Conservation (phyloP, 176 grass and related monocot genomes). For the Eragrostis curvula region DNA sequence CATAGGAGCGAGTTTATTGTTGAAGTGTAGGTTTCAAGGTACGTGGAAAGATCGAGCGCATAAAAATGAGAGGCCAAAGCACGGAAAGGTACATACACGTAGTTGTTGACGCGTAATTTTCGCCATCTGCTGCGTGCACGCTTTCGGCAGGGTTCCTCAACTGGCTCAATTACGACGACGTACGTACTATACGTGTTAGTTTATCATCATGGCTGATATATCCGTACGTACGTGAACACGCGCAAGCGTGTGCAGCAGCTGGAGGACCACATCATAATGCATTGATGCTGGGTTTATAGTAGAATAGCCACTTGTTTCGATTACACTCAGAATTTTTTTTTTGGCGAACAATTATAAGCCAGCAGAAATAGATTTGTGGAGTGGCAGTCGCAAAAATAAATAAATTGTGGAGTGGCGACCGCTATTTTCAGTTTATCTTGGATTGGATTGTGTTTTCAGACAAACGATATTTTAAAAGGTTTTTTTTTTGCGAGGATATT, state of each 20-base stretch:
- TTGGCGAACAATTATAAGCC: no score
- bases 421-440: no score
- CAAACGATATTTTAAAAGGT: no score
- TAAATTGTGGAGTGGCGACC: no score
- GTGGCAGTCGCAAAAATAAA: no score
- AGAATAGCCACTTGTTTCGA: not conserved
- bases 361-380: no score
- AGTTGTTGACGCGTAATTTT: conserved; percentile 32
- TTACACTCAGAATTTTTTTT: no score
- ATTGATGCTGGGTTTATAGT: not conserved
- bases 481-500: no score
- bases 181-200: not conserved
- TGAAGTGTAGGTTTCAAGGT: conserved; percentile 14
- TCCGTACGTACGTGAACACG: not conserved
- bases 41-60: not conserved
- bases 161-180: not conserved
- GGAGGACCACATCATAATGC: not conserved
- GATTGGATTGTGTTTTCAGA: no score
- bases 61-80: not conserved
- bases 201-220: not conserved
- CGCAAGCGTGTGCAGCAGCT: conserved; percentile 10
- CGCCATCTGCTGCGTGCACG: not conserved
- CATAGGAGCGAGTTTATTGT: not conserved
- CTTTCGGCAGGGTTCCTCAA: not conserved
- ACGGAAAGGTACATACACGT: not conserved